Base-by-base conservation (phyloP, 768 basidiomycete genomes). In the Collybia mongolica region DNA sequence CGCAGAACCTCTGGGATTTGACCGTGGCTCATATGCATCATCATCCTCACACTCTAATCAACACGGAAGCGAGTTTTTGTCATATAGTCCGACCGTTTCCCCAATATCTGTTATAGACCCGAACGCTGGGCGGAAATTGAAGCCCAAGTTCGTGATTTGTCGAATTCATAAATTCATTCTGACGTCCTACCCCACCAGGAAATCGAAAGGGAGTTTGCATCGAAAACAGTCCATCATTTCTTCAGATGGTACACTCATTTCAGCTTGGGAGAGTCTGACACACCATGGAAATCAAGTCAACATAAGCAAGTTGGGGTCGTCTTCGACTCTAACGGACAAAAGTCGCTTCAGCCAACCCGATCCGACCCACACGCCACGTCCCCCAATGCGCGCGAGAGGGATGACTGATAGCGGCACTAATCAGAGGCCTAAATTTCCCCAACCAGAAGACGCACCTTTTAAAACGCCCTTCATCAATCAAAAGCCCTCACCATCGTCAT, bases 11-110 rank as follows among this genome's bases (percentile, higher is more conserved):
- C 56, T 55, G n/a, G 49, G 65, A 22, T 64, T 66, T 46, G 73
- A 77, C 57, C 72, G 82, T 48, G 64, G 69, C 11, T 85, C 84
- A 0, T 81, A 79, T 60, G 74, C 75, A 18, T 84, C 83, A 5
- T 79, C 80, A 3, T 84, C 82, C 5, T 80, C 83, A 9, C 72
- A 77, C 35, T 82, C 81, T 12, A 72, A 78, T 46, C 54, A 60
- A 39, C 59, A 62, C 52, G 65, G 61, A 32, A 52, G 60, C 51
- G 69, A 70, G 39, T 48, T 61, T 29, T 62, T 67, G 29, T 58
- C 63, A 41, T 49, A 38, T 24, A 52, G 24, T 41, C 20, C 38
- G 39, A 29, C 24, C 24, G 48, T 37, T n/a, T 36, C 40, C 18
- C 28, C 28, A 15, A 15, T 51, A 44, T 42, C 41, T 36, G 18